Conservation (phyloP, 768 basidiomycete genomes). For the Mycena capillaripes region DNA sequence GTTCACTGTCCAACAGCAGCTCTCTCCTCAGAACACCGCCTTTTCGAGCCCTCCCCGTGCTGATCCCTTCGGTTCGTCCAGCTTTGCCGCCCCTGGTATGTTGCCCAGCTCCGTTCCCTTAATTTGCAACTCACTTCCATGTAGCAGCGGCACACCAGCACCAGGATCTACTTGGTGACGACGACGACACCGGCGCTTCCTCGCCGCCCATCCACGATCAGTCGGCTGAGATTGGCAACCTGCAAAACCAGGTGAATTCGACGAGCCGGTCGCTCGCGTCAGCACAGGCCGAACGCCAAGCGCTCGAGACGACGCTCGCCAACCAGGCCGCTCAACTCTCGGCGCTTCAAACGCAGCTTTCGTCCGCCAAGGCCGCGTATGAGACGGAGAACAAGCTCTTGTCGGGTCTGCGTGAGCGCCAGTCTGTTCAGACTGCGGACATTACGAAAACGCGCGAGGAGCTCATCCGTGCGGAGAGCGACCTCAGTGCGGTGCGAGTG, state of each 20-base stretch:
- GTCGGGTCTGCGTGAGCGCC: slow-evolving; percentile 76
- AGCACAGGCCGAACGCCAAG: slow-evolving; percentile 73
- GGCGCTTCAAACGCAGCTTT: slow-evolving; percentile 86
- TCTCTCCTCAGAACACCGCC: slow-evolving; percentile 49
- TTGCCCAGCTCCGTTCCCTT: slow-evolving; percentile 8
- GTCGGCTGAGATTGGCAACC: slow-evolving; percentile 90
- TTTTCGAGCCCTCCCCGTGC: slow-evolving; percentile 46
- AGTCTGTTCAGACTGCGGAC: slow-evolving; percentile 73
- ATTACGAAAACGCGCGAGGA: slow-evolving; percentile 82
- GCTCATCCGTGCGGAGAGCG: slow-evolving; percentile 91
- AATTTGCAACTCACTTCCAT: slow-evolving; percentile 32
- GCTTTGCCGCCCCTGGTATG: slow-evolving; percentile 42
- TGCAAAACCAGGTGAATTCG: slow-evolving; percentile 86
- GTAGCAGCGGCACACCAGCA: slow-evolving; percentile 37
- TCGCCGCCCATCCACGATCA: slow-evolving; percentile 75
- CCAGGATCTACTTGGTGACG: slow-evolving; percentile 80
- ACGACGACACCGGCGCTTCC: slow-evolving; percentile 67
- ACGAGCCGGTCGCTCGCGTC: slow-evolving; percentile 80
- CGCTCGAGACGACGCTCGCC: slow-evolving; percentile 74
- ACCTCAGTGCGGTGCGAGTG: slow-evolving; percentile 87
- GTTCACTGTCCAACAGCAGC: slow-evolving; percentile 45
- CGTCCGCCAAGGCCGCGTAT: slow-evolving; percentile 85
- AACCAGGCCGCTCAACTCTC: slow-evolving; percentile 82
- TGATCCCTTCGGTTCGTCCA: slow-evolving; percentile 67
- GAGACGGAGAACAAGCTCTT: slow-evolving; percentile 87